These are phyloP conservation scores for Aspergillus versicolor DNA, from an alignment of 2,329 filamentous ascomycete genomes.

Conservation along the genomic window DNA sequence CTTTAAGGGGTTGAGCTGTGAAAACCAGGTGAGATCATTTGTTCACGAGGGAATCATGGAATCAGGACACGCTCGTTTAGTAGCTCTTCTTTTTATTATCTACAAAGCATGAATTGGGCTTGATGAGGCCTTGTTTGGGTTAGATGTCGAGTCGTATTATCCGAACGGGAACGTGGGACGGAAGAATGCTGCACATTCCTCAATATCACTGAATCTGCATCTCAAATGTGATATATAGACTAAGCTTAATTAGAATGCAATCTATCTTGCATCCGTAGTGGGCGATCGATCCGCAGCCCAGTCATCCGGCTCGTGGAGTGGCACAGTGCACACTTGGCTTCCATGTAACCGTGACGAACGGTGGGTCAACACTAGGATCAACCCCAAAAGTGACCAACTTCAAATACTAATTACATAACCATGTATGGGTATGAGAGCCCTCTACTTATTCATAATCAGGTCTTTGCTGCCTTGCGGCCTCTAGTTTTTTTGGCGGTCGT, in stretches of 20 bases:
- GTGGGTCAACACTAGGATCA: constrained; percentile 11
- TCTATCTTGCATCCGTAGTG: constrained; percentile 2
- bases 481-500: constrained; percentile 27
- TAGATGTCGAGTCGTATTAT: too few relatives aligned
- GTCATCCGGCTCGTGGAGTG: constrained; percentile 7
- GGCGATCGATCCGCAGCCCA: constrained; percentile 3
- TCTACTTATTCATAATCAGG: neutral
- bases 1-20: neutral
- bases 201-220: neutral
- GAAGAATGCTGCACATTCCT: neutral
- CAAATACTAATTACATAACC: constrained; percentile 8
- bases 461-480: constrained; percentile 16
- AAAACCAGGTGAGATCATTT: neutral
- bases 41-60: neutral
- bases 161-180: neutral
- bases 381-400: neutral
- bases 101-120: neutral
- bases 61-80: neutral
- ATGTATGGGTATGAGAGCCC: neutral
- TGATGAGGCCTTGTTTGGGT: too few relatives aligned
- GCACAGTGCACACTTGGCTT: constrained; percentile 1
- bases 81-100: neutral
- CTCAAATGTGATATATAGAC: neutral
- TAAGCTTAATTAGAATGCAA: constrained; percentile 6
- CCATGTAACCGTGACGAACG: constrained; percentile 18